Percentiles rank a stretch among this genome's conserved stretches.
These are phyloP conservation scores for Phoma sp. DNA, from an alignment of 2,329 filamentous ascomycete species.

Conservation along the genomic window DNA sequence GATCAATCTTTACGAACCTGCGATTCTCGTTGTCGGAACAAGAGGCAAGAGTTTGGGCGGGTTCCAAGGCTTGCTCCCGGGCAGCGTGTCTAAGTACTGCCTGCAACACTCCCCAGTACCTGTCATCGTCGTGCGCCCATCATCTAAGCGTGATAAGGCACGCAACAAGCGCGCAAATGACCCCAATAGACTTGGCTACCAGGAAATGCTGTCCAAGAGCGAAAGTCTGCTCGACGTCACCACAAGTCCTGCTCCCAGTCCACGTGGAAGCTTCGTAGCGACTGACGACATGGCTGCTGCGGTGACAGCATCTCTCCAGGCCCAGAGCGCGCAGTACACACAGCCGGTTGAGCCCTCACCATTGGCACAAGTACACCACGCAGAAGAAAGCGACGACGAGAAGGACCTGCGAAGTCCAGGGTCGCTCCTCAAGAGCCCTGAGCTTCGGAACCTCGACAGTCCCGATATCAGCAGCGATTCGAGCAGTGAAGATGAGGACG, in stretches of 20 bases:
- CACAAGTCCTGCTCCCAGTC: slow-evolving; percentile 27
- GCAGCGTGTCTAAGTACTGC: slow-evolving; percentile 93
- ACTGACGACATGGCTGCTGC: slow-evolving; percentile 40
- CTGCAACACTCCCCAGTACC: slow-evolving; percentile 92
- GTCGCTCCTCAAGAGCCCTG: slow-evolving; percentile 51
- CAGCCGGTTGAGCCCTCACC: slow-evolving; percentile 52
- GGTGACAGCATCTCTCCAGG: slow-evolving; percentile 32
- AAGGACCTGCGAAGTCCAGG: slow-evolving; percentile 43
- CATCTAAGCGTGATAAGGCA: slow-evolving; percentile 87
- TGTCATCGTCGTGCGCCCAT: slow-evolving; percentile 88
- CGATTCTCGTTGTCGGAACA: slow-evolving; percentile 89
- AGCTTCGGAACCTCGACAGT: slow-evolving; percentile 50
- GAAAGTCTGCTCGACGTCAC: slow-evolving; percentile 62
- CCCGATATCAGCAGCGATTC: slow-evolving; percentile 46
- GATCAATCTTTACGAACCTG: slow-evolving; percentile 92
- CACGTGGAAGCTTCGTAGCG: slow-evolving; percentile 55
- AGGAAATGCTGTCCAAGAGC: slow-evolving; percentile 75
- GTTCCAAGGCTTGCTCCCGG: slow-evolving; percentile 84
- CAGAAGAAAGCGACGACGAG: slow-evolving; percentile 30
- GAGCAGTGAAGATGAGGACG: slow-evolving; percentile 40
- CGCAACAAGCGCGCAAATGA: slow-evolving; percentile 85
- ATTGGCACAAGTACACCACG: slow-evolving; percentile 39
- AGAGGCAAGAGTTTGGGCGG: slow-evolving; percentile 84
- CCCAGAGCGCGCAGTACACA: slow-evolving; percentile 54
- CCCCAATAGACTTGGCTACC: slow-evolving; percentile 76